Evolutionary conservation across 2,329 filamentous ascomycete species (phyloP), one percentile per base, ranked within the genome.

Genomic region (Fusarium odoratissimum): DNA sequence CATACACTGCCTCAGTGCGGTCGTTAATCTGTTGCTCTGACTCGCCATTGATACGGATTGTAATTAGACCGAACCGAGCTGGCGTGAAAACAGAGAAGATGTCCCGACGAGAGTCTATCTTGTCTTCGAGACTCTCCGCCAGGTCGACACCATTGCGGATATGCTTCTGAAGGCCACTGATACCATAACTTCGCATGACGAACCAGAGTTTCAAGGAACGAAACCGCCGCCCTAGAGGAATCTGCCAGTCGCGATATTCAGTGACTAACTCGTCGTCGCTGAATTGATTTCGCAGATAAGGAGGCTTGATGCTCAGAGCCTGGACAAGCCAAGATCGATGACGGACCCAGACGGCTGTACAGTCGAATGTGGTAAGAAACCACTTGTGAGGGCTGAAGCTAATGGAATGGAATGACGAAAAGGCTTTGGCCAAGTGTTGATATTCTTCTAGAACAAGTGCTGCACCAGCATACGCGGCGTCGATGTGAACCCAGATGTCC

Each of bases 361-460:
- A 89, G 81, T 98, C 95, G 78, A 98, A 98, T 82, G 97, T 97
- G 64, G 94, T 95, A 23, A 98, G 90, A 52, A 98, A 87, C 95
- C 95, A 98, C 85, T 98, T 98, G 87, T 98, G 95, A 89, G 97
- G 93, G 85, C 98, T 98, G 85, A 95, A 90, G 83, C 97, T 92
- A 87, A 97, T 97, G 72, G 92, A 95, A 84, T 97, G 93, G 79
- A 97, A 95, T 28, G 86, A 83, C 3, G 86, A 83, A 56, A 95
- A 87, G 13, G 89, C 83, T 28, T 84, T 79, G 3, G 91, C 86
- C 55, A 94, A 86, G 74, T 91, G 87, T 63, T 94, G 92, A 82
- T 93, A 92, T 81, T 97, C 94, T 6, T 94, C 92, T 28, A 93
- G 91, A 7, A 97, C 85, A 7, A 98, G 89, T 2, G 95, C 93